A percentile compares a stretch with the other conserved stretches of the same genome.
Conservation (phyloP, 805 yeast species). For the Wickerhamomyces strasburgensis region DNA sequence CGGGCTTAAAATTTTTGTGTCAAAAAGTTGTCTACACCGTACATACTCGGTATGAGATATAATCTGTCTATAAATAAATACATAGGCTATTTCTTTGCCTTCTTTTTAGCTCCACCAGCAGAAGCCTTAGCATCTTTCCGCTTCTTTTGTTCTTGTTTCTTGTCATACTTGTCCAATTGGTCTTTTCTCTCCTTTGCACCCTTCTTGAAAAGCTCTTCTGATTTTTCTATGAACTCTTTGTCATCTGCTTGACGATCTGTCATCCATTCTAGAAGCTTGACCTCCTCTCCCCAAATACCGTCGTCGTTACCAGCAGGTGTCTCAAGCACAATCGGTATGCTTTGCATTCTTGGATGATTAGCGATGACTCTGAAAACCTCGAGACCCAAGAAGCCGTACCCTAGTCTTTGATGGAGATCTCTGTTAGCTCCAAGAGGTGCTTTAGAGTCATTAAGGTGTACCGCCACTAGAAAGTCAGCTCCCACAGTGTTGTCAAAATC, state of each 20-base stretch:
- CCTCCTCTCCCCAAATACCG: constrained; percentile 69
- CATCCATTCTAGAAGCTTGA: constrained; percentile 78
- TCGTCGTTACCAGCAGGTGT: constrained; percentile 76
- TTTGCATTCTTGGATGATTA: constrained; percentile 54
- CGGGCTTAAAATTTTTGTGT: no score
- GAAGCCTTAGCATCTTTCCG: constrained; percentile 13
- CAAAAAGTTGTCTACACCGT: no score
- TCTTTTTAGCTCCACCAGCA: constrained; percentile 5
- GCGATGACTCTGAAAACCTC: constrained; percentile 78
- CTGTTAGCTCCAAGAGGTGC: constrained; percentile 88
- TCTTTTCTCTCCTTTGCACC: constrained; percentile 73
- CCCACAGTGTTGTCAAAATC: constrained; percentile 75
- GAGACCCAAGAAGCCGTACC: constrained; percentile 83
- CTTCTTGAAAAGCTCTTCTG: constrained; percentile 41
- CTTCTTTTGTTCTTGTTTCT: constrained; percentile 36
- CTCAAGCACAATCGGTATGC: constrained; percentile 79
- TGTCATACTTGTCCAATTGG: constrained; percentile 60
- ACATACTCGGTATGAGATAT: no score
- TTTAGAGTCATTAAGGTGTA: constrained; percentile 92
- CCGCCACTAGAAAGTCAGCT: constrained; percentile 63
- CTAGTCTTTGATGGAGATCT: constrained; percentile 87
- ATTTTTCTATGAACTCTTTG: constrained; percentile 46
- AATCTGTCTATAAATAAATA: no score
- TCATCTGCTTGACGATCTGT: constrained; percentile 52
- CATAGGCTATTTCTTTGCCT: background rate